Base-by-base conservation (phyloP, 163 green algal genomes). In the Volvox carteri region DNA sequence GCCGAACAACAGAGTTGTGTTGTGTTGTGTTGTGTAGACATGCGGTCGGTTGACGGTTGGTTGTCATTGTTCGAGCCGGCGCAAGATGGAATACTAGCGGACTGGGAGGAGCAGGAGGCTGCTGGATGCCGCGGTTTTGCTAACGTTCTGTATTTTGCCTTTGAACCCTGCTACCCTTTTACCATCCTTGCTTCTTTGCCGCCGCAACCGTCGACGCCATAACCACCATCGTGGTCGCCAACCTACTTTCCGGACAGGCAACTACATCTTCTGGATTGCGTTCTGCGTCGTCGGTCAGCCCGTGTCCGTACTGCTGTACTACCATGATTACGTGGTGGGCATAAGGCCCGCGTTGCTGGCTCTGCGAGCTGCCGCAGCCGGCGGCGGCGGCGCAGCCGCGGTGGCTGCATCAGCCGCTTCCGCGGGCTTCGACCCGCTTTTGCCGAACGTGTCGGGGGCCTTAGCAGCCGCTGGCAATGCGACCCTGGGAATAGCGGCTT, bases 221-320 rank as follows among this genome's bases (percentile, higher is more conserved):
- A n/a, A n/a, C n/a, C n/a, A n/a, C n/a, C n/a, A n/a, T n/a, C n/a
- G n/a, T n/a, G n/a, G n/a, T n/a, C n/a, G n/a, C 30, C 65, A 75
- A n/a, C 30, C 65, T 42, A 6, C 19, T 44, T 16, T 33, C 65
- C 12, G 19, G 30, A 68, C 95, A 48, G 96, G 96, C 70, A 98
- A 98, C 93, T 91, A 96, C 30, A 94, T 98, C 30, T 99, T 98
- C 90, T 98, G 96, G 97, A 62, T 97, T 7, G 93, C 92, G 8
- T 99, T 99, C 87, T 98, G 95, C 84, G 94, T 98, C n/a, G 76
- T 99, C 44, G 97, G 97, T 14, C 97, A 99, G 90, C 97, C 97
- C 14, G 92, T 98, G 6, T 94, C 90, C 76, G 86, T 98, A 33
- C 95, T 98, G 21, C 87, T 98, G 33, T 98, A 98, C 86, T 97